Evolutionary conservation across 768 basidiomycete genomes (phyloP).

Genomic region (Pleurotus pulmonarius): DNA sequence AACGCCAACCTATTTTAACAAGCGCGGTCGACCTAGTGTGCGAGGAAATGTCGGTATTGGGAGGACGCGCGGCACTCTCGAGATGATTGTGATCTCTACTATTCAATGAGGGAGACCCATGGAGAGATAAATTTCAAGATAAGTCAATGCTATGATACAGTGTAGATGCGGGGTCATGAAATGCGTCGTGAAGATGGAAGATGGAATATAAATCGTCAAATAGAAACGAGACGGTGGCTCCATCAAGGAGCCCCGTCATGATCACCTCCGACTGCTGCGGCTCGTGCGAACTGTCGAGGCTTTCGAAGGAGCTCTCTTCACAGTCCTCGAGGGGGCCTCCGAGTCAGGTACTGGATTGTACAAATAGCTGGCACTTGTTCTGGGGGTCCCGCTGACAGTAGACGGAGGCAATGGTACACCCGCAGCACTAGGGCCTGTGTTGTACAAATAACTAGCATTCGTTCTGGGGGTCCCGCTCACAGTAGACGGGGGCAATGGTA

Average conservation of each 20-base stretch:
- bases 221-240: too few relatives aligned
- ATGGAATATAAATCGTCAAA: neutral
- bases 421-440: neutral
- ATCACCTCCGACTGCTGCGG: neutral
- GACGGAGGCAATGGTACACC: slow-evolving; percentile 7
- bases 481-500: slow-evolving; percentile 7
- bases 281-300: slow-evolving; percentile 1
- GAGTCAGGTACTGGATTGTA: neutral
- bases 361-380: slow-evolving; percentile 1
- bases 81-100: too few relatives aligned
- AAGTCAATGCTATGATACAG: slow-evolving; percentile 6
- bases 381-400: slow-evolving; percentile 5
- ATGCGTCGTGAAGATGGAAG: neutral
- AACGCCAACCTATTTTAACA: neutral
- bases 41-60: too few relatives aligned
- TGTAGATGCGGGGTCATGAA: slow-evolving; percentile 2
- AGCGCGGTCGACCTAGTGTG: too few relatives aligned
- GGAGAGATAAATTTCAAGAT: neutral
- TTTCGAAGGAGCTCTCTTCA: neutral
- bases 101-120: too few relatives aligned
- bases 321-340: neutral
- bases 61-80: too few relatives aligned
- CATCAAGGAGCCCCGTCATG: too few relatives aligned
- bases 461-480: slow-evolving; percentile 6
- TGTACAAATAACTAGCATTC: neutral